Base-by-base conservation (phyloP, 169 alveolate genomes). In the Eimeria acervulina region DNA sequence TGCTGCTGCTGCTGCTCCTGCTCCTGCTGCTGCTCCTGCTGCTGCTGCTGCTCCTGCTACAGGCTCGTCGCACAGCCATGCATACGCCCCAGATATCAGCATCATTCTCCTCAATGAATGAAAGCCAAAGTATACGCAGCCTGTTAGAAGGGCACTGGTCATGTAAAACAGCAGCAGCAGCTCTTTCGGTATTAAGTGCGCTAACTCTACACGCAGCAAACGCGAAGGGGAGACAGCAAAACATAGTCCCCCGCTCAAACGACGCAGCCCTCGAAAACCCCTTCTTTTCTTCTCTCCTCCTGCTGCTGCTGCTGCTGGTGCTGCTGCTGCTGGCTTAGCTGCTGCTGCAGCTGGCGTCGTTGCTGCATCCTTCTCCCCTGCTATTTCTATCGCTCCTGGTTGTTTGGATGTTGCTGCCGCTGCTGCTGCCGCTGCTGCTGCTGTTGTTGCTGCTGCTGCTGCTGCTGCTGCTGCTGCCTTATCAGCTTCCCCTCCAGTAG, bases 111-210 rank as follows among this genome's bases (percentile, higher is more conserved):
- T 23, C 28, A 94, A 83, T 26, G 94, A 52, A 12, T 83, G 96
- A 95, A 95, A 94, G 36, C 96, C 96, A 84, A 85, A 94, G 90
- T 94, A 94, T 26, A 94, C 96, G 51, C 95, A 85, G 61, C 91
- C 96, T 10, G 96, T 94, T 10, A 94, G 85, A 26, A 83, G 72
- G 33, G 92, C 95, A 51, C 68, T 81, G 33, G 68, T 21, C 90
- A 94, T 84, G 80, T 94, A 94, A 42, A 83, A 44, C 36, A 42
- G 21, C 28, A 94, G 66, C 31, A 94, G 90, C 17, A 66, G 21
- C n/a, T 70, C 68, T 52, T 90, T 90, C 31, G 66, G 61, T 28
- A 90, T 52, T 19, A n/a, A 38, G 55, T 7, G 55, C 12, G 55
- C 5, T 5, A 47, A 12, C 55, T 47, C 55, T 12, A 5, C 55